A percentile compares a stretch with the other conserved stretches of the same genome.
These are phyloP conservation scores for Trapa incisa DNA, from an alignment of 345 rosid species.

Conservation along the genomic window DNA sequence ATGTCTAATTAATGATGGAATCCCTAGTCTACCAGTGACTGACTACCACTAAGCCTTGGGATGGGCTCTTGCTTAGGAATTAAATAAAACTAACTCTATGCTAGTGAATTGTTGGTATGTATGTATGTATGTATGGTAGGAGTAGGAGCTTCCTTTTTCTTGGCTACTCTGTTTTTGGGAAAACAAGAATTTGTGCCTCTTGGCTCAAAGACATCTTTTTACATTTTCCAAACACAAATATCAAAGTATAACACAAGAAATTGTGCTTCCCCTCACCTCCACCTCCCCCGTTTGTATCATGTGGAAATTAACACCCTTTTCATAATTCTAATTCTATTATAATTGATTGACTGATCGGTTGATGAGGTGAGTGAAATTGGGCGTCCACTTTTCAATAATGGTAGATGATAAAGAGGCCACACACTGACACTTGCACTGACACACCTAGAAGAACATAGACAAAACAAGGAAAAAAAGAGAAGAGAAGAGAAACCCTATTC, in stretches of 20 bases:
- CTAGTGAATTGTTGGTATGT: no score
- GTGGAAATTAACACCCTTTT: no score
- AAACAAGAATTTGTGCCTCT: not conserved
- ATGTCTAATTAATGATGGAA: no score
- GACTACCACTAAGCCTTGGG: no score
- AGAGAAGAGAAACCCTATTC: no score
- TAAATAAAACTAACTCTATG: no score
- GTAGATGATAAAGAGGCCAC: slow-evolving; percentile 13
- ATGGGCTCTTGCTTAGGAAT: no score
- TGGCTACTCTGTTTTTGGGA: not conserved
- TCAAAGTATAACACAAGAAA: not conserved
- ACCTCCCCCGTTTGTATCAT: slow-evolving; percentile 3
- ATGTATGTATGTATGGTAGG: no score
- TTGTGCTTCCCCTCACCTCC: slow-evolving; percentile 5
- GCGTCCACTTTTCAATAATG: not conserved
- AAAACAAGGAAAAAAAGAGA: slow-evolving; percentile 20
- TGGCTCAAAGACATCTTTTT: slow-evolving; percentile 9
- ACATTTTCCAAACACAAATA: slow-evolving; percentile 13
- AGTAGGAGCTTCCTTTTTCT: no score
- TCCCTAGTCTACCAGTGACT: no score
- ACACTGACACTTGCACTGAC: not conserved
- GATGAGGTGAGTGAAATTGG: not conserved
- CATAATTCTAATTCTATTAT: no score
- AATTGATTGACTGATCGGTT: not conserved
- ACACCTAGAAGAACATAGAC: not conserved